phyloP scores from a whole-genome alignment of 768 basidiomycete genomes.

The Pleurotus salmoneostramineus region DNA sequence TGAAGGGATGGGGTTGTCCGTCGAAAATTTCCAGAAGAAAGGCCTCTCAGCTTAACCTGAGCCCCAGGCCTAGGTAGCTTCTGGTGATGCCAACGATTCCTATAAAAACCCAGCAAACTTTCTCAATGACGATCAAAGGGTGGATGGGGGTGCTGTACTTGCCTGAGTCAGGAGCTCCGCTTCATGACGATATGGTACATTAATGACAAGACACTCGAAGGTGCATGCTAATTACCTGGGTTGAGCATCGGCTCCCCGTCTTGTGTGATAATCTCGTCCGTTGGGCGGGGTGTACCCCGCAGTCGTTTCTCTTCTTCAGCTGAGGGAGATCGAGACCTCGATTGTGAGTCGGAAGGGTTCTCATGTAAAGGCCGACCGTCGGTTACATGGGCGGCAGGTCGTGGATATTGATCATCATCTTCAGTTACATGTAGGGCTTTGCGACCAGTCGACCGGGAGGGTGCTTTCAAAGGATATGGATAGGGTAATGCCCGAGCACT shows the following conservation, averaged over 20 bases:
- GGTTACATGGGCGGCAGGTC: slow-evolving; percentile 15
- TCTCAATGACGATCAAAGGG: slow-evolving; percentile 1
- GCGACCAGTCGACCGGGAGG: not conserved
- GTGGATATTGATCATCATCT: slow-evolving; percentile 5
- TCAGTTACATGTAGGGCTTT: not conserved
- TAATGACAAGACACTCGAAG: slow-evolving; percentile 5
- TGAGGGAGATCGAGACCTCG: no score
- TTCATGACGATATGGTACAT: slow-evolving; percentile 14
- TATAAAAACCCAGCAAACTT: slow-evolving; percentile 18
- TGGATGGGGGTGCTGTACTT: slow-evolving; percentile 12
- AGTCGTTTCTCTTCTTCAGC: no score
- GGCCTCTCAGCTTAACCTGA: no score
- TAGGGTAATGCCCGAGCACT: slow-evolving; percentile 8
- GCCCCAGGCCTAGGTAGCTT: no score
- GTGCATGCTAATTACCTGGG: slow-evolving; percentile 43
- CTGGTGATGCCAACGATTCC: slow-evolving; percentile 69
- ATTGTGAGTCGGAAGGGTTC: not conserved
- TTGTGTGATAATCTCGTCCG: slow-evolving; percentile 57
- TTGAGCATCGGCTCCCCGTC: slow-evolving; percentile 67
- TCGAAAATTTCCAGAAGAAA: not conserved
- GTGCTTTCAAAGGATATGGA: slow-evolving; percentile 5
- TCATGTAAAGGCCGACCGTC: not conserved
- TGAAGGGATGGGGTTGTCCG: not conserved
- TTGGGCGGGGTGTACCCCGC: slow-evolving; percentile 40
- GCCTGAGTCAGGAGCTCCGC: slow-evolving; percentile 67